Percentiles rank a stretch among this genome's conserved stretches.
phyloP scores from a whole-genome alignment of 2,329 filamentous ascomycete species.

The Colletotrichum sp. region DNA sequence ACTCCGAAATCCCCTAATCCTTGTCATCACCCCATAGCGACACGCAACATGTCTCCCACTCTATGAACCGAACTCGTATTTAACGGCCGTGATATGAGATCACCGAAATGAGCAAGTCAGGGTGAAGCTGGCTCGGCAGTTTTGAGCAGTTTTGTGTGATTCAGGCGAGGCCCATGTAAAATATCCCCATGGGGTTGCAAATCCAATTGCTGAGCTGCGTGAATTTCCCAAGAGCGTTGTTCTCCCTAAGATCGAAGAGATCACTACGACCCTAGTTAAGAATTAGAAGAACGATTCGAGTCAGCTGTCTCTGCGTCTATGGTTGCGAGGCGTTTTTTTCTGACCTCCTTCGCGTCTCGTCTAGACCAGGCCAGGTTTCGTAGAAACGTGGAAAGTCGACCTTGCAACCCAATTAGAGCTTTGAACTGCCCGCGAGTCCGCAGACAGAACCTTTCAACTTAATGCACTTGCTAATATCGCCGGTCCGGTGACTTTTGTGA shows the following conservation, averaged over 20 bases:
- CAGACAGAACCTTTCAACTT: too few relatives aligned
- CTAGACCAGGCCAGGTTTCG: neutral
- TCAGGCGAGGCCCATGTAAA: neutral
- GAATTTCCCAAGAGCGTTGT: neutral
- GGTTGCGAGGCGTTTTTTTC: neutral
- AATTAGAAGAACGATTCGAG: accelerated
- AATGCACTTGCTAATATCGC: neutral
- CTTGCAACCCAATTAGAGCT: neutral
- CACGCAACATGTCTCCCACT: neutral
- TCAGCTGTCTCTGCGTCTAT: neutral
- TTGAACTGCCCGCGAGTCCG: neutral
- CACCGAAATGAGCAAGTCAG: neutral
- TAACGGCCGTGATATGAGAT: neutral
- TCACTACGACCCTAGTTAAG: neutral
- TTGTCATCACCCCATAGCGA: neutral
- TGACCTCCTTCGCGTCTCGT: neutral
- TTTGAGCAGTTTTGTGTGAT: neutral
- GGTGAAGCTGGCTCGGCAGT: neutral
- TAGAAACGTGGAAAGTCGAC: neutral
- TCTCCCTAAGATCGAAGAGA: neutral
- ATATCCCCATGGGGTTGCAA: neutral
- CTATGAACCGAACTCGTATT: neutral
- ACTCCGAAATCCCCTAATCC: neutral
- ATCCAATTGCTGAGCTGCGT: accelerated
- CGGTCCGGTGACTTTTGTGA: neutral